Evolutionary conservation across 2,329 filamentous ascomycete genomes (phyloP), one percentile per base, ranked within the genome.

Genomic region (Apiospora pterosperma): DNA sequence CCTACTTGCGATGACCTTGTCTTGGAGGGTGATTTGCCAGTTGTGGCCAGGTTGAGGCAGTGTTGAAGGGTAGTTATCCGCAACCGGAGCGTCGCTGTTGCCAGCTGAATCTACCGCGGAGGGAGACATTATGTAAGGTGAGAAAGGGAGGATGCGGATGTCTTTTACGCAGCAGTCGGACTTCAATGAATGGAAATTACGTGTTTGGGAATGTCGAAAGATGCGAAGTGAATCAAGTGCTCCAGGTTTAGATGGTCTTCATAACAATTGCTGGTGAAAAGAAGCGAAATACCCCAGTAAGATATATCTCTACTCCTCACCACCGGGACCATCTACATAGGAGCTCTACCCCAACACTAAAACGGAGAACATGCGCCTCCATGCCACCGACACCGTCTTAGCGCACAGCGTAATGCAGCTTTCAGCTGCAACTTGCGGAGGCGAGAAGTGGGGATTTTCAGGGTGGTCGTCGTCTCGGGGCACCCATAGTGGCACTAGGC

Each of bases 1-100:
- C 76, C 66, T 68, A 78, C 76, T 77, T 21, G 77, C 72, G 63
- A 79, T 78, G 67, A 79, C 75, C 65, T 80, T 79, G 69, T 73
- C 71, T 59, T 74, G 72, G 28, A 79, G 68, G 10, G 73, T 72
- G 48, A 79, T 71, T 64, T 72, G 70, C 71, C 72, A 78, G 72
- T 79, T 73, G 64, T 78, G 76, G 62, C 69, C 68, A 21, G 73
- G 68, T 7, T 69, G 69, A 21, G 77, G 77, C 4, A 76, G 68
- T 3, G 77, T 78, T 68, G 70, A 74, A 38, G 72, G 68, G 63
- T 69, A 72, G 69, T 66, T 68, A 21, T 69, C 65, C 7, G 34
- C 63, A 14, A 64, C 58, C 6, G 63, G 63, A 31, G 60, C 66
- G 28, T 42, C 41, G 38, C 58, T 39, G 36, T 19, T 31, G 7